Base-by-base conservation (phyloP, 2,329 filamentous ascomycete genomes). In the Hypoxylon sp. region DNA sequence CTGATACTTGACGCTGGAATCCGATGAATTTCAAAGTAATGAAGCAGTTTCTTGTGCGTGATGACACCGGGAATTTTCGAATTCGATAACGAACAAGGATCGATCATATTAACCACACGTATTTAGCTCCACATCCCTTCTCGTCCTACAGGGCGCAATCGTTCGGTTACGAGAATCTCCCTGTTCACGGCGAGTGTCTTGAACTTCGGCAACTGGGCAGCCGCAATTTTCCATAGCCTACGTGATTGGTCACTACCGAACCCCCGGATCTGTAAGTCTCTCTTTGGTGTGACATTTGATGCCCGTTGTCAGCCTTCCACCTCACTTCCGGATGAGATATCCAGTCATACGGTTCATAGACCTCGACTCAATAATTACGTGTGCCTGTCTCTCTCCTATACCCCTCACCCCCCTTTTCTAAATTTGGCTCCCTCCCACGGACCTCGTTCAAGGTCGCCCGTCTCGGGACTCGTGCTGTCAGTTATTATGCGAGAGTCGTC, bases 1-100 rank as follows among this genome's bases (percentile, higher is more conserved):
- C 26, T 48, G 46, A 37, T 63, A 69, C 62, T 89, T 83, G 0
- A 87, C 87, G 67, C 71, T 70, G 60, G 65, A 69, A 52, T 68
- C 64, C 62, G 66, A 69, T 67, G 51, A 63, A 63, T 62, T 63
- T 57, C 46, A 63, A 63, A 67, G 66, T 67, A 70, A 68, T 61
- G 51, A 60, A 69, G 66, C 59, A 53, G 50, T 31, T 59, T 64
- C 53, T 50, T 33, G 57, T 64, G 48, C 59, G 66, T 50, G 37
- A 68, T 64, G 57, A 52, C 53, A 54, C 50, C 37, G 59, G 57
- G 50, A 53, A 47, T 63, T 54, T 62, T 64, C 52, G 57, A 71
- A 46, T 55, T 65, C 57, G 57, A 59, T 46, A 26, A 31, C 33
- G 19, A 60, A 64, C 62, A 59, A 50, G 50, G 62, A 44, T 50